Conservation (phyloP, 441 rosid genomes). For the Euphorbia schlechtendalii region DNA sequence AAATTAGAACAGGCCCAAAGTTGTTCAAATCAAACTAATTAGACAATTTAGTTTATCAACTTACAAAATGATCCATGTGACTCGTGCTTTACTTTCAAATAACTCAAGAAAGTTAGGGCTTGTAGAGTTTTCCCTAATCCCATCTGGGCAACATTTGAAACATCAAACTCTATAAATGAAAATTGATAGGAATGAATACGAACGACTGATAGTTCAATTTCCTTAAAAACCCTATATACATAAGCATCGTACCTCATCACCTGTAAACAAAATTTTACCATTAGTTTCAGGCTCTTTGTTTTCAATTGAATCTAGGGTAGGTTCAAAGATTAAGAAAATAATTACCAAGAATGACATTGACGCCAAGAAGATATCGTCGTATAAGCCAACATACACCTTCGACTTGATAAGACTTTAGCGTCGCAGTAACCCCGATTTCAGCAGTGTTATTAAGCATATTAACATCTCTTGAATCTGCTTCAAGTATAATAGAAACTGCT, state of each 20-base stretch:
- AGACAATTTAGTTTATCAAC: conserved; percentile 28
- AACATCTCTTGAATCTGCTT: conserved; percentile 26
- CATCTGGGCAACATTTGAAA: conserved; percentile 51
- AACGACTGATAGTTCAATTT: neutral
- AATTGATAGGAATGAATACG: neutral
- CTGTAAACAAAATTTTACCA: conserved; percentile 36
- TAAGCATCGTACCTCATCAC: conserved; percentile 56
- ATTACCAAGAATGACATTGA: conserved; percentile 66
- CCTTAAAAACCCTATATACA: neutral
- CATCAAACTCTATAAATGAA: neutral
- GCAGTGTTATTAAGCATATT: conserved; percentile 24
- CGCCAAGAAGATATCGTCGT: conserved; percentile 57
- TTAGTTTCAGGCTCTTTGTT: neutral
- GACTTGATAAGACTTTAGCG: conserved; percentile 68
- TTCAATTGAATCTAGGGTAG: neutral
- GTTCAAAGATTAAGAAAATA: neutral
- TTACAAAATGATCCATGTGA: conserved; percentile 67
- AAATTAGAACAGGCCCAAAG: neutral
- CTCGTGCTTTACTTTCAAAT: conserved; percentile 49
- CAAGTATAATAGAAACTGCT: conserved; percentile 48
- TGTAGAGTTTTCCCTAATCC: conserved; percentile 90
- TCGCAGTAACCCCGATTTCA: conserved; percentile 52
- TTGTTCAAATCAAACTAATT: neutral
- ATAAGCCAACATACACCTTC: conserved; percentile 82
- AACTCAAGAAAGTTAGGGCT: conserved; percentile 68